Evolutionary conservation across 805 yeast genomes (phyloP), one percentile per base, ranked within the genome.

Genomic region (Wickerhamomyces xylosicus): DNA sequence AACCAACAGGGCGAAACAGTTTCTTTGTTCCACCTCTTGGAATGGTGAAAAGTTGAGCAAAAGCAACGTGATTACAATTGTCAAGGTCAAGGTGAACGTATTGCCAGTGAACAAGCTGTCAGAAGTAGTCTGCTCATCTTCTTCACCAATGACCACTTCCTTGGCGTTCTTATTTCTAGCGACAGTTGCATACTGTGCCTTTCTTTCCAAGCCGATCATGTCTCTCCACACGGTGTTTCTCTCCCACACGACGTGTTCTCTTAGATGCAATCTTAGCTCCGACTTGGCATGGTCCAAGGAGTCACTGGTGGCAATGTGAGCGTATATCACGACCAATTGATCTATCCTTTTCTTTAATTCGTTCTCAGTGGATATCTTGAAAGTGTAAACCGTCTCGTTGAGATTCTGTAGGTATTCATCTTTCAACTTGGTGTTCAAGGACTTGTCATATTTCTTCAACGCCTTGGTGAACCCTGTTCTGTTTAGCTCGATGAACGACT

Each of bases 151-250:
- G 2, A 51, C 29, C 47, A 40, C 42, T 31, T 45, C 48, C 40
- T 45, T 54, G 8, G 49, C 37, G 22, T 45, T 38, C 4, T 41
- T 47, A 47, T 49, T 47, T 58, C 50, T 57, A 27, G 59, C 62
- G 20, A 70, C 58, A 36, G 61, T 63, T 46, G 89, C 87, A 17
- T 85, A 86, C 50, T 87, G 90, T 1, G 89, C 67, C 51, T 84
- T 84, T 48, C 95, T 72, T 57, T 89, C 96, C 50, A 89, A 61
- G 18, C 92, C 90, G 56, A 90, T 81, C 81, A 90, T 79, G 59
- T 90, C 97, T 56, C 92, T 79, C 98, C 98, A 90, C 21, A 90
- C 97, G 0, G 97, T 90, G 57, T 87, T 87, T 58, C 98, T 73
- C 62, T 90, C 97, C 94, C 96, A 90, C 16, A 89, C 95, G 28